These are phyloP conservation scores for Coemansia sp. DNA, from an alignment of 192 early-diverging fungal genomes.

Conservation along the genomic window DNA sequence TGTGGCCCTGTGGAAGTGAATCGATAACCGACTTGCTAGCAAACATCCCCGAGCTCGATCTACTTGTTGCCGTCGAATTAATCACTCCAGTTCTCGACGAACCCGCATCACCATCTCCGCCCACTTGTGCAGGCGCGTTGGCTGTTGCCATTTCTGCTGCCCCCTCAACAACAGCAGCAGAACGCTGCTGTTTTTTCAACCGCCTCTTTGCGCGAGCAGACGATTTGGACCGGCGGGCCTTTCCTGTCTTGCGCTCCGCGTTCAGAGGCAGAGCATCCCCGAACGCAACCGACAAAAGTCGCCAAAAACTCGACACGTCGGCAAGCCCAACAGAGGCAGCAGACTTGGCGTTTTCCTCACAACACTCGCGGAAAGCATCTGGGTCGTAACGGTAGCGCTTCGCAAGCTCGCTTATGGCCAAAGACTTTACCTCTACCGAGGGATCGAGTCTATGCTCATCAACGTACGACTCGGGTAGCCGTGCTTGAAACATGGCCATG, in stretches of 20 bases:
- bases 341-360: constrained; percentile 23
- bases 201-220: background rate
- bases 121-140: background rate
- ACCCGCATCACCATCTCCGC: background rate
- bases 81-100: background rate
- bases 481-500: constrained; percentile 22
- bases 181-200: background rate
- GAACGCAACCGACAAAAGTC: constrained; percentile 35
- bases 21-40: constrained; percentile 36
- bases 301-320: constrained; percentile 47
- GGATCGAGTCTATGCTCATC: constrained; percentile 40
- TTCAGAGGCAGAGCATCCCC: constrained; percentile 38
- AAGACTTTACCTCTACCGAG: constrained; percentile 13
- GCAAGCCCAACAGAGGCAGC: constrained; percentile 14
- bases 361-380: constrained; percentile 29
- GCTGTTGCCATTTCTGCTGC: background rate
- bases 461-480: constrained; percentile 40
- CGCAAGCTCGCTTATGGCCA: constrained; percentile 32
- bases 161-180: background rate
- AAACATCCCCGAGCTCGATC: constrained; percentile 49
- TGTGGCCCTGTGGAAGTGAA: constrained; percentile 9
- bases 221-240: background rate
- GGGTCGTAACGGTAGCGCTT: constrained; percentile 49
- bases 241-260: constrained; percentile 11
- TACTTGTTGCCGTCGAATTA: constrained; percentile 27